Evolutionary conservation across 75 land plant genomes (phyloP), one percentile per base, ranked within the genome.

Genomic region (Chamaecyparis obtusa): DNA sequence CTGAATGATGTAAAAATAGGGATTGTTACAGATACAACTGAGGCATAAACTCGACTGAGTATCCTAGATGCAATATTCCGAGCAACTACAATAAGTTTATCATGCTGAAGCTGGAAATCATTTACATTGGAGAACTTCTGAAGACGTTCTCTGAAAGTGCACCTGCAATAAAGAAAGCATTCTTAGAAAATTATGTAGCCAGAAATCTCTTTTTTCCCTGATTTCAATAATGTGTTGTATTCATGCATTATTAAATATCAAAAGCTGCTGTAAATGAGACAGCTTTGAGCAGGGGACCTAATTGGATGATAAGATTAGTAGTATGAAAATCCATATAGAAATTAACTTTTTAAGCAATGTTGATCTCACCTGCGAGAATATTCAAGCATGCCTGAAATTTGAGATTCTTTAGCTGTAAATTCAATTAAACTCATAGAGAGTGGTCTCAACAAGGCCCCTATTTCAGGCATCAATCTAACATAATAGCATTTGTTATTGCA

Each of bases 381-480:
- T 72, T 95, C 97, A 90, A 95, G 94, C 99, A 98, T 98, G 85
- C 99, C 99, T 71, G 92, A 90, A 11, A 98, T 92, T 21, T 89
- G 93, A 69, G 91, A 87, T 90, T 96, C 96, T 90, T 92, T 92
- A 44, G 89, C 43, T 17, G 84, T 51, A 89, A 98, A 98, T 37
- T 80, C 88, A 36, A 91, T 84, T 76, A 88, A n/a, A 84, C 87
- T 93, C 91, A 96, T 87, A 19, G 90, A 86, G 14, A 92, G 90
- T 75, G 99, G 97, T 79, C 91, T 90, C 41, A 98, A 77, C 86
- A 98, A 96, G 74, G 95, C 95, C 19, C 98, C 99, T 87, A 96
- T 90, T 76, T 96, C 97, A 49, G 98, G 99, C 87, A 90, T 85
- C 79, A 98, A 77, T 87, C 93, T 98, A 24, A 92, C 93, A 85